Conservation (phyloP, 306 rosid species). For the Dryas octopetala region DNA sequence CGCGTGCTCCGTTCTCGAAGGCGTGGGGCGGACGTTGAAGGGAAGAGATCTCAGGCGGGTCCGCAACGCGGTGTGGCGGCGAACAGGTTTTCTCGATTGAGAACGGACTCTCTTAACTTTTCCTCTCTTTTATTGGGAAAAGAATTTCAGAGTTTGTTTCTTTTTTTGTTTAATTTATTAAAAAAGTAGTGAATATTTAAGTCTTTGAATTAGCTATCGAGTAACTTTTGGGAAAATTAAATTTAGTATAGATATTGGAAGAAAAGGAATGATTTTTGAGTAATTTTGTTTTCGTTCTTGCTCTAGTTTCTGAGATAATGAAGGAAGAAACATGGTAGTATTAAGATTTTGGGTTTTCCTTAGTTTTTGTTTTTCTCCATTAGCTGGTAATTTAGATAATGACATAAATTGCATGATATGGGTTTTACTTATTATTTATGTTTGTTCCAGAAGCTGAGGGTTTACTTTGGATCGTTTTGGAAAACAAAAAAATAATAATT, state of each 20-base stretch:
- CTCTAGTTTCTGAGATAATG: neutral
- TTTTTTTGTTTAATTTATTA: neutral
- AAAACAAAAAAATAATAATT: too few relatives aligned
- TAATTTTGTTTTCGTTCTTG: neutral
- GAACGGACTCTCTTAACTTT: conserved; percentile 2
- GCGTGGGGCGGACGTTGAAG: conserved; percentile 77
- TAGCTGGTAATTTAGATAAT: neutral
- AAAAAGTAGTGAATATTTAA: neutral
- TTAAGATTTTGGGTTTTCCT: neutral
- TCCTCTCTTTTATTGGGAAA: conserved; percentile 13
- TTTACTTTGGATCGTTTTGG: neutral
- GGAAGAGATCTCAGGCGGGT: conserved; percentile 69
- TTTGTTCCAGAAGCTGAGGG: neutral
- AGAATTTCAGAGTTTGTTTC: neutral
- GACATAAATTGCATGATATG: neutral
- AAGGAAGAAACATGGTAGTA: neutral
- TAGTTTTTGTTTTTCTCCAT: neutral
- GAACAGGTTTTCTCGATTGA: conserved; percentile 79
- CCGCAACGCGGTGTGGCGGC: conserved; percentile 72
- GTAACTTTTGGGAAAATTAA: neutral
- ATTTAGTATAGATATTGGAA: neutral
- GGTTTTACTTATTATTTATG: neutral
- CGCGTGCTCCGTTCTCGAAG: conserved; percentile 78
- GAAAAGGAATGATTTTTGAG: neutral
- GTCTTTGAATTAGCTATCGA: conserved; percentile 8